A percentile compares a stretch with the other conserved stretches of the same genome.
Evolutionary conservation across 208 protist species (phyloP).

Genomic region (Leishmania turanica): DNA sequence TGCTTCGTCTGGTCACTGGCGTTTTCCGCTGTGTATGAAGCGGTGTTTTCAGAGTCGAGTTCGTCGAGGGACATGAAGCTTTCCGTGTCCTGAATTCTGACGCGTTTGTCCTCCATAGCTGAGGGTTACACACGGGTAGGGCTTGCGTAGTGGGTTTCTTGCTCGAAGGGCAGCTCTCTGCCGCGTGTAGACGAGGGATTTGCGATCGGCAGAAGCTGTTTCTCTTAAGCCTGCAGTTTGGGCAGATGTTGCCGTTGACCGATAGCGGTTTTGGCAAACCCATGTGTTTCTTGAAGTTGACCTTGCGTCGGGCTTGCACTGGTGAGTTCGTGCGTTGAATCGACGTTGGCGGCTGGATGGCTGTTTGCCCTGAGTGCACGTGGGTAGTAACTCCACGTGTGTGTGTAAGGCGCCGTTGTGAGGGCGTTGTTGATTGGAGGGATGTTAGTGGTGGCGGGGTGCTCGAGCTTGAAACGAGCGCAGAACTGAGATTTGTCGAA

Average conservation of each 20-base stretch:
- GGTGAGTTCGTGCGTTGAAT: not conserved
- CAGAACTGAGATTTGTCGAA: slow-evolving; percentile 30
- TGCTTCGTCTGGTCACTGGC: no score
- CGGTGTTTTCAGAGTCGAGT: no score
- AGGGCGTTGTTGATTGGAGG: slow-evolving; percentile 14
- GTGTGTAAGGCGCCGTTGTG: slow-evolving; percentile 9
- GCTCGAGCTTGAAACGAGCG: slow-evolving; percentile 26
- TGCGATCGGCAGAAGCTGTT: not conserved
- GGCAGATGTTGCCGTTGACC: not conserved
- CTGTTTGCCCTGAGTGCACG: not conserved
- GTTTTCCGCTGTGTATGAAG: no score
- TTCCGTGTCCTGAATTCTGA: not conserved
- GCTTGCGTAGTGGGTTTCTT: no score
- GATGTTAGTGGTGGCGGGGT: slow-evolving; percentile 10
- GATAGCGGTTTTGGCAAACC: not conserved
- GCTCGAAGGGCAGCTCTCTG: no score
- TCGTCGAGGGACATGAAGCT: not conserved
- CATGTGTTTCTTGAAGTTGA: not conserved
- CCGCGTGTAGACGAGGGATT: no score
- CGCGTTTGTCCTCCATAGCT: fast-evolving
- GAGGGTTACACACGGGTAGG: no score
- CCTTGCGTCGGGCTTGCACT: not conserved
- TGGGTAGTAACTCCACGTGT: slow-evolving; percentile 26
- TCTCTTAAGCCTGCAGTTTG: not conserved
- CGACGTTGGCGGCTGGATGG: not conserved